Evolutionary conservation across 768 basidiomycete genomes (phyloP), one percentile per base, ranked within the genome.

Genomic region (Inosperma sp.): DNA sequence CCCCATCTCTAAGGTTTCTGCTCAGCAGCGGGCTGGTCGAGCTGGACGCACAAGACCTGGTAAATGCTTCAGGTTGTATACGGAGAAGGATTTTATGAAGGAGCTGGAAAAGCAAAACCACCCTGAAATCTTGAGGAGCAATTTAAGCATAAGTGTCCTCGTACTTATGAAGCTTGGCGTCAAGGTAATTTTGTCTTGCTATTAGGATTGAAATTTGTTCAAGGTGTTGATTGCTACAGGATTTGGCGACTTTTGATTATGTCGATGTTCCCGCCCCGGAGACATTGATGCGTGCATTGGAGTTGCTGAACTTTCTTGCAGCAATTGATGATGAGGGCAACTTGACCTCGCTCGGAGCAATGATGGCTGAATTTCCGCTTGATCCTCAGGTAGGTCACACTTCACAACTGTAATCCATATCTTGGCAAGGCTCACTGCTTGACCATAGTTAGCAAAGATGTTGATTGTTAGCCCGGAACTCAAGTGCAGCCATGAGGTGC

Each of bases 341-440:
- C 48, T 68, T 99, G 53, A 97, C 95, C 1, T 68, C 84, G 0
- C 72, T 98, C 7, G 95, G 95, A 3, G 74, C 70, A 31, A 86
- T 93, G 53, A 97, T 98, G 95, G 95, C 95, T 0, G 93, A 96
- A 59, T 97, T 98, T 75, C 95, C 94, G 10, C 78, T 99, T 17
- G 95, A 98, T 67, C 95, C 95, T 31, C 93, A 94, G 76, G 88
- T 87, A 57, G 30, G 76, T 55, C 9, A 6, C 4, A n/a, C n/a
- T n/a, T n/a, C n/a, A n/a, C n/a, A n/a, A n/a, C n/a, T n/a, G n/a
- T n/a, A n/a, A n/a, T n/a, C n/a, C n/a, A n/a, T n/a, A n/a, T n/a
- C n/a, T n/a, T n/a, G n/a, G n/a, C n/a, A n/a, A n/a, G n/a, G n/a
- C 47, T 42, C n/a, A n/a, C n/a, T n/a, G n/a, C n/a, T n/a, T n/a